Base-by-base conservation (phyloP, 2,329 filamentous ascomycete species). In the Plectosphaerella plurivora region DNA sequence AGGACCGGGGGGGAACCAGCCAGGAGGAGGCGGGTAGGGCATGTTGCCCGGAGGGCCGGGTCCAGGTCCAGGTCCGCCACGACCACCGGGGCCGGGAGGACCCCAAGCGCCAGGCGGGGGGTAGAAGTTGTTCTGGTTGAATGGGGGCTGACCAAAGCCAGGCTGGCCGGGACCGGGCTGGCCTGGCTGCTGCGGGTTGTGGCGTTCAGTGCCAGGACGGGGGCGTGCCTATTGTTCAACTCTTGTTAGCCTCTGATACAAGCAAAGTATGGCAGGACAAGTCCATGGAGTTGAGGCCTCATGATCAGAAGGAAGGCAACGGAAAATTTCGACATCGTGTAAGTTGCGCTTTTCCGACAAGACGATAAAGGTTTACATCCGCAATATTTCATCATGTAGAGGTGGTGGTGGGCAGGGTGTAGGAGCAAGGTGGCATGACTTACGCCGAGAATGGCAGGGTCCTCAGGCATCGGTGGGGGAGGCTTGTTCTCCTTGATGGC, bases 251-350 rank as follows among this genome's bases (percentile, higher is more conserved):
- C 28, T 10, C 28, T 33, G 28, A 33, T 2, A 12, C 28, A 33
- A 33, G 4, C 28, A 33, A 12, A 12, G 8, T 4, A 57, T 49
- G 45, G 33, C 33, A 51, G 46, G 46, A 51, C 50, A 51, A 56
- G 11, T 22, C 55, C 24, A 51, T 53, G 33, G 50, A 33, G 20
- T 15, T 33, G 39, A 50, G 47, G 46, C 59, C 52, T 52, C 63
- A 57, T 20, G 66, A 85, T 96, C 91, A 97, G 91, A 96, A 97
- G 92, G 92, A 97, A 97, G 92, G 91, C 92, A 97, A 96, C 92
- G 91, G 92, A 96, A 87, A 50, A 88, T 87, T 84, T 96, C 92
- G 86, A 96, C 92, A 96, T 77, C 82, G 81, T 87, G 91, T 77
- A 33, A 33, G 84, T 86, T 96, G 91, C 91, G 91, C 91, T 88